phyloP scores from a whole-genome alignment of 208 protist genomes.

The Trypanosoma lewisi region DNA sequence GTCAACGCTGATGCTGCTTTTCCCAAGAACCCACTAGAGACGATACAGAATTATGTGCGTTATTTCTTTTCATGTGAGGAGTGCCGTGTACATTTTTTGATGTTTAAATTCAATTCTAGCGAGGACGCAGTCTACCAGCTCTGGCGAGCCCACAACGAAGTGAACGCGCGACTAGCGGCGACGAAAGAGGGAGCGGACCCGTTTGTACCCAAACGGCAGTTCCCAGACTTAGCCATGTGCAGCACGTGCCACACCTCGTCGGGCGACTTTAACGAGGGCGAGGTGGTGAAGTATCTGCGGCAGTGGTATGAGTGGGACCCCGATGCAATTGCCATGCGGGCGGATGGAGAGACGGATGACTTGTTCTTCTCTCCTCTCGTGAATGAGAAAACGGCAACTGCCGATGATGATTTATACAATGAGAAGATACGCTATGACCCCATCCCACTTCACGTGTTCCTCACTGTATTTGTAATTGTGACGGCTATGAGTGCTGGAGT shows the following conservation, averaged over 20 bases:
- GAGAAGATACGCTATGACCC: conserved; percentile 10
- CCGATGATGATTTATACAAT: neutral
- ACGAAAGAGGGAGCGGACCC: conserved; percentile 36
- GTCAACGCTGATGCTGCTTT: conserved; percentile 25
- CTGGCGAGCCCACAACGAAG: conserved; percentile 74
- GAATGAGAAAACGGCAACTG: too few species aligned
- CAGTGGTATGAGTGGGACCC: conserved; percentile 42
- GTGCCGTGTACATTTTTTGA: conserved; percentile 60
- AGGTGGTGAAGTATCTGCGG: conserved; percentile 12
- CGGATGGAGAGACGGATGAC: neutral
- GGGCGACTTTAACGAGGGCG: conserved; percentile 4
- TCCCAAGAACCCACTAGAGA: conserved; percentile 21
- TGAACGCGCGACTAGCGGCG: conserved; percentile 45
- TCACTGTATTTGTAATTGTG: conserved; percentile 30
- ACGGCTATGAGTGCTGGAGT: conserved; percentile 18
- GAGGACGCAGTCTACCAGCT: conserved; percentile 49
- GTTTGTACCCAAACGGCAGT: conserved; percentile 59
- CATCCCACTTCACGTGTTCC: conserved; percentile 23
- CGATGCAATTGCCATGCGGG: conserved; percentile 9
- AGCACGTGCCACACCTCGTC: conserved; percentile 25
- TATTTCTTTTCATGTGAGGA: conserved; percentile 59
- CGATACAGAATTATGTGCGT: conserved; percentile 57
- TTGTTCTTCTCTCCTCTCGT: neutral
- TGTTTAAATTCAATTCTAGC: conserved; percentile 27
- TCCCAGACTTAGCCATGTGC: conserved; percentile 36